These are phyloP conservation scores for Claviceps citrina DNA, from an alignment of 2,329 filamentous ascomycete species.

Conservation along the genomic window DNA sequence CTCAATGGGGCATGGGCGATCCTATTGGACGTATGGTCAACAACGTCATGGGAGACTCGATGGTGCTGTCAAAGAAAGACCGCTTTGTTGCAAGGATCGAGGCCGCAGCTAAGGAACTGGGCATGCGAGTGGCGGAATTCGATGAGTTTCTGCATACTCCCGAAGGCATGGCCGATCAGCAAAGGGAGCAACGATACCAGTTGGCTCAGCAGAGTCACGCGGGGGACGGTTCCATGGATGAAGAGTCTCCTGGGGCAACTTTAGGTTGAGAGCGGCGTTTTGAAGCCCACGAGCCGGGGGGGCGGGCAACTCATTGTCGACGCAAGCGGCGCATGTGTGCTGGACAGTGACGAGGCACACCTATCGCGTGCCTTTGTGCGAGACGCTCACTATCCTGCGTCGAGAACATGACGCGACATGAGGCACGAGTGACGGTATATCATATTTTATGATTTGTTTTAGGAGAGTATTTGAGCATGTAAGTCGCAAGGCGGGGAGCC, in stretches of 20 bases:
- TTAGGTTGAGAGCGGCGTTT: not conserved
- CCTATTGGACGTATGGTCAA: conserved; percentile 12
- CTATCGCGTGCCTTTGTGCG: not conserved
- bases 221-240: conserved; percentile 6
- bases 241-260: conserved; percentile 2
- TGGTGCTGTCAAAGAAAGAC: conserved; percentile 26
- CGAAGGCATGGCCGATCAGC: conserved; percentile 15
- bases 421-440: not conserved
- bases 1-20: conserved; percentile 19
- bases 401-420: not conserved
- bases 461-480: not conserved
- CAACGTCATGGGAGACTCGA: conserved; percentile 31
- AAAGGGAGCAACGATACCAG: conserved; percentile 8
- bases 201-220: conserved; percentile 11
- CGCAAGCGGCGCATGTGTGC: not conserved
- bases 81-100: conserved; percentile 37
- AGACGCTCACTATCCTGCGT: not conserved
- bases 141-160: conserved; percentile 25
- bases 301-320: too few relatives aligned
- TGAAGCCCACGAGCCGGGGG: too few relatives aligned
- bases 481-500: not conserved
- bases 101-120: conserved; percentile 37
- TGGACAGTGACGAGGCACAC: not conserved
- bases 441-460: not conserved
- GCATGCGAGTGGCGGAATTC: conserved; percentile 35